Evolutionary conservation across 129 eudicot genomes (phyloP), one percentile per base, ranked within the genome.

Genomic region (Logfia minima): DNA sequence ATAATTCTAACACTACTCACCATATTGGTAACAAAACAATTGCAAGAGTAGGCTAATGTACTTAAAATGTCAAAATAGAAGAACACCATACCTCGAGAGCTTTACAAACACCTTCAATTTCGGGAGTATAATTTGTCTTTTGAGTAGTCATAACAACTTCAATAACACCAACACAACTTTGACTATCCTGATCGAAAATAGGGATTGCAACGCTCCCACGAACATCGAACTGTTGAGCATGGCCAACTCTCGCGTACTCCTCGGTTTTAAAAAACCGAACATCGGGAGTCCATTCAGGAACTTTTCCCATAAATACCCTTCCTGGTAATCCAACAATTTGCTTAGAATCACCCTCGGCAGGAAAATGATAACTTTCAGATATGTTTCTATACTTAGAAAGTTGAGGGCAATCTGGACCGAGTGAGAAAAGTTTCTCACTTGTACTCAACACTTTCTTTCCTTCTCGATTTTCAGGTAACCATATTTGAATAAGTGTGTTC

Each of bases 251-350:
- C 2, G 90, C 92, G 41, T 91, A 94, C 85, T 94, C 99, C 31
- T 91, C 96, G 39, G 73, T 81, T 64, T 83, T 82, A 69, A 87
- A 94, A 62, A 88, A 89, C 68, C 86, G 90, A 78, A 94, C 99
- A 87, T 94, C 96, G 0, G 99, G 97, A 29, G 92, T 89, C 99
- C 99, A 94, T 76, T 93, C 97, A 0, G 97, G 97, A 22, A 89
- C 93, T 74, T 87, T 90, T 43, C 84, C 90, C 83, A 79, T 84
- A 60, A 82, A 93, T 32, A 93, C 98, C 80, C 98, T 55, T 28
- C 96, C 94, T 5, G 98, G 98, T 78, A 93, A 78, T n/a, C 98
- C 98, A 3, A 75, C 86, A 52, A 66, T 56, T n/a, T 79, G 90
- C 74, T 87, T 83, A 0, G 90, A 76, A 83, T 87, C 83, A 71